These are phyloP conservation scores for Theileria parva DNA, from an alignment of 169 alveolate species.

Conservation along the genomic window DNA sequence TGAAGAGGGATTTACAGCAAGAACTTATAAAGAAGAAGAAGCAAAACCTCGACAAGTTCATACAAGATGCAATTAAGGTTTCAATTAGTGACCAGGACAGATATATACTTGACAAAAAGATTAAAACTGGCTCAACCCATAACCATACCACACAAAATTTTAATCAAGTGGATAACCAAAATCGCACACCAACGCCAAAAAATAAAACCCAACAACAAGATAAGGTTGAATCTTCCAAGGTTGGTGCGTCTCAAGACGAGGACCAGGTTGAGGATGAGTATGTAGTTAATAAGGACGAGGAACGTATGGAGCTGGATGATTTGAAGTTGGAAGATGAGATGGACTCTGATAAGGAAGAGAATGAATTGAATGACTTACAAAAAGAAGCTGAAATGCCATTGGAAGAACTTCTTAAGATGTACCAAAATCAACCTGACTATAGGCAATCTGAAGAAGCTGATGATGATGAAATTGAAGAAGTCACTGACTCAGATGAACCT, in stretches of 20 bases:
- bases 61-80: conserved; percentile 73
- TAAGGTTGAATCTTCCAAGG: neutral
- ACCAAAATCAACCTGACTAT: conserved; percentile 1
- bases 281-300: conserved; percentile 40
- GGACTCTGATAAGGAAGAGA: conserved; percentile 50
- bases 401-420: conserved; percentile 50
- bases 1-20: conserved; percentile 71
- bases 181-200: neutral
- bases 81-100: conserved; percentile 29
- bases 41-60: conserved; percentile 71
- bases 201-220: conserved; percentile 11
- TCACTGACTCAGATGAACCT: neutral
- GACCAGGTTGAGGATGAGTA: conserved; percentile 44
- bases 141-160: neutral
- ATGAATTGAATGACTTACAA: conserved; percentile 40
- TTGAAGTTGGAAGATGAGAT: conserved; percentile 41
- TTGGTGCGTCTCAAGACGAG: neutral
- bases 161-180: conserved; percentile 10
- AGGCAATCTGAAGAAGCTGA: conserved; percentile 27
- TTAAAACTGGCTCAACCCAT: neutral
- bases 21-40: conserved; percentile 70
- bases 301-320: conserved; percentile 44
- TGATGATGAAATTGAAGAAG: conserved; percentile 39
- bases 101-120: conserved; percentile 12
- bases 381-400: conserved; percentile 51